Conservation (phyloP, 1,284 basidiomycete species). For the Gymnopus androsaceus region DNA sequence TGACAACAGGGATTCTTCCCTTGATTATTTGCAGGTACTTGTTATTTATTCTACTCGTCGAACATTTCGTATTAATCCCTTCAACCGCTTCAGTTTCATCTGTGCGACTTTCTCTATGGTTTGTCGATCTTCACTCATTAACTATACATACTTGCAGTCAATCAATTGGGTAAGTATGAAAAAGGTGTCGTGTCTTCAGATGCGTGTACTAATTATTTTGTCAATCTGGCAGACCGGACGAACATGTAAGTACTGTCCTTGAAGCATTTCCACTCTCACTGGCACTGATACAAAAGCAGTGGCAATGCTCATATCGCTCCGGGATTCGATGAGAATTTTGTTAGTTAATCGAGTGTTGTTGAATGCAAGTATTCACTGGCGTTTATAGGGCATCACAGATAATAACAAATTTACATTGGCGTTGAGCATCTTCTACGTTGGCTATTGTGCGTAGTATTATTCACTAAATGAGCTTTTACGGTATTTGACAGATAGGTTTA, state of each 20-base stretch:
- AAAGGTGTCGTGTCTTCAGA: neutral
- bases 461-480: neutral
- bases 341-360: constrained; percentile 25
- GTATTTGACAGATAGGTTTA: constrained; percentile 19
- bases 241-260: constrained; percentile 45
- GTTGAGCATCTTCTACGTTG: constrained; percentile 59
- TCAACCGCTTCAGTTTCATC: constrained; percentile 36
- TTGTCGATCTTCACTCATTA: neutral
- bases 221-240: constrained; percentile 43
- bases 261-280: neutral
- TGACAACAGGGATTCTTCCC: constrained; percentile 45
- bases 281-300: constrained; percentile 28
- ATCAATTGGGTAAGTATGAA: constrained; percentile 49
- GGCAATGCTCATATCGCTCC: constrained; percentile 55
- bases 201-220: neutral
- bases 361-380: neutral
- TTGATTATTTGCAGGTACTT: constrained; percentile 48
- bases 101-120: constrained; percentile 38
- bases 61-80: neutral
- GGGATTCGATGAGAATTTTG: constrained; percentile 55
- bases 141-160: constrained; percentile 39
- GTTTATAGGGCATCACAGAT: constrained; percentile 44
- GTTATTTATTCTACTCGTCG: neutral
- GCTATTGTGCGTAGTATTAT: constrained; percentile 45
- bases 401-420: constrained; percentile 58